phyloP scores from a whole-genome alignment of 2,329 filamentous ascomycete genomes.

The Zymoseptoria tritici region DNA sequence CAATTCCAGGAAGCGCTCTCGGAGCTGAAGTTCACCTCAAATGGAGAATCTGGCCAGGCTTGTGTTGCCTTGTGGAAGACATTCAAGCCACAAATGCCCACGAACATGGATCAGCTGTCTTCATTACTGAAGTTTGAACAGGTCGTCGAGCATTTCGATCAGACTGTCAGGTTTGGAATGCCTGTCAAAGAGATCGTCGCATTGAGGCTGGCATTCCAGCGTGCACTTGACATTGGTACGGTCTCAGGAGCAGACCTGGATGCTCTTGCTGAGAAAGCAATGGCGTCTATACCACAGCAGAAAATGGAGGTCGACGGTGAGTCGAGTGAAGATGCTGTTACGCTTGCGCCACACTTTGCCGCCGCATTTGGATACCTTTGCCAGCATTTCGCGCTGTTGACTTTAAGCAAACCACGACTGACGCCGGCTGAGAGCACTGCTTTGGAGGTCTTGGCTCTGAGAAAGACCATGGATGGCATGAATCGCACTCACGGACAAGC shows the following conservation, averaged over 20 bases:
- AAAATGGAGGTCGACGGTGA: neutral
- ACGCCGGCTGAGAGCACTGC: slow-evolving; percentile 1
- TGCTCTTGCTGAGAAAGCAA: slow-evolving; percentile 13
- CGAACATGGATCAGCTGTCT: slow-evolving; percentile 31
- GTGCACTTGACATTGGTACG: slow-evolving; percentile 14
- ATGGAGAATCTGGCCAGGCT: slow-evolving; percentile 11
- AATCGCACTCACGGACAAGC: neutral
- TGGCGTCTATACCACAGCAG: slow-evolving; percentile 9
- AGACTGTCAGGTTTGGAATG: slow-evolving; percentile 15
- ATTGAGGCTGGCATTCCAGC: slow-evolving; percentile 21
- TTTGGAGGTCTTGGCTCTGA: slow-evolving; percentile 13
- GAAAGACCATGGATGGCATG: slow-evolving; percentile 4
- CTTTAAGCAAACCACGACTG: neutral
- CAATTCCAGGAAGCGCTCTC: neutral
- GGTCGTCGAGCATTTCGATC: slow-evolving; percentile 42
- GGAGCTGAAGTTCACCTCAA: slow-evolving; percentile 2
- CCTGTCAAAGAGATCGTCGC: slow-evolving; percentile 20
- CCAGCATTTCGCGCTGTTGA: slow-evolving; percentile 25
- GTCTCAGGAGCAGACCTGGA: slow-evolving; percentile 10
- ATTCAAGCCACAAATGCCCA: slow-evolving; percentile 55
- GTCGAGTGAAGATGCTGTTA: slow-evolving; percentile 2
- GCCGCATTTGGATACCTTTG: slow-evolving; percentile 41
- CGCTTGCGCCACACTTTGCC: slow-evolving; percentile 36
- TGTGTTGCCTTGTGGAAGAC: slow-evolving; percentile 46
- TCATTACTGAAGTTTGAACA: slow-evolving; percentile 37